These are phyloP conservation scores for Thermothelomyces thermophilus DNA, from an alignment of 2,329 filamentous ascomycete genomes.

Conservation along the genomic window DNA sequence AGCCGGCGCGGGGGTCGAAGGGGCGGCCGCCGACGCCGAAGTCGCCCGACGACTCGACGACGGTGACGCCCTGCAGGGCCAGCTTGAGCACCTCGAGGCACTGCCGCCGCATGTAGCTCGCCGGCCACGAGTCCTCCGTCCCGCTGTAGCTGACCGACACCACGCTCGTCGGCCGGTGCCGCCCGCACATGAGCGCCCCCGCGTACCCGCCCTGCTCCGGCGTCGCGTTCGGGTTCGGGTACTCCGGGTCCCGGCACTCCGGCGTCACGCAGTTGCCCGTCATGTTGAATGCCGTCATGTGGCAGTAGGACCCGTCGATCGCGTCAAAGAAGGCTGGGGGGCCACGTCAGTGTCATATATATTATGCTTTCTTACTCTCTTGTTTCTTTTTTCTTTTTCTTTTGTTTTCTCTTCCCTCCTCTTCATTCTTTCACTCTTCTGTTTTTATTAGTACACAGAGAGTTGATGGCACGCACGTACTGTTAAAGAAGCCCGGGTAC, in stretches of 20 bases:
- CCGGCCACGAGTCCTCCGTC: constrained; percentile 46
- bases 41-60: constrained; percentile 44
- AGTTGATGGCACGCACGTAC: constrained; percentile 7
- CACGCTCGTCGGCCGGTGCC: constrained; percentile 46
- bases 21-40: constrained; percentile 35
- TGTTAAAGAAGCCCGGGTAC: constrained; percentile 29
- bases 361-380: no score
- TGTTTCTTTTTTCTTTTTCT: no score
- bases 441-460: no score
- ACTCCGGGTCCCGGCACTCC: constrained; percentile 19
- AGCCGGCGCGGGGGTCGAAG: constrained; percentile 34
- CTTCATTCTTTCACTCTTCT: no score
- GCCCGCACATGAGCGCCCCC: constrained; percentile 33
- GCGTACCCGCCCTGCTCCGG: constrained; percentile 38
- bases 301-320: constrained; percentile 22
- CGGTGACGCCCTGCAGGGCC: constrained; percentile 41
- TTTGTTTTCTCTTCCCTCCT: no score
- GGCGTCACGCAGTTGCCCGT: constrained; percentile 15
- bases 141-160: constrained; percentile 52
- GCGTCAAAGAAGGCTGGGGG: constrained; percentile 20
- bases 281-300: constrained; percentile 15
- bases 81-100: constrained; percentile 49
- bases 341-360: background rate
- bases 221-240: constrained; percentile 19
- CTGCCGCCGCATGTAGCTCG: constrained; percentile 46